Evolutionary conservation across 108 stramenopile genomes (phyloP).

Genomic region (Discostella pseudostelligera): DNA sequence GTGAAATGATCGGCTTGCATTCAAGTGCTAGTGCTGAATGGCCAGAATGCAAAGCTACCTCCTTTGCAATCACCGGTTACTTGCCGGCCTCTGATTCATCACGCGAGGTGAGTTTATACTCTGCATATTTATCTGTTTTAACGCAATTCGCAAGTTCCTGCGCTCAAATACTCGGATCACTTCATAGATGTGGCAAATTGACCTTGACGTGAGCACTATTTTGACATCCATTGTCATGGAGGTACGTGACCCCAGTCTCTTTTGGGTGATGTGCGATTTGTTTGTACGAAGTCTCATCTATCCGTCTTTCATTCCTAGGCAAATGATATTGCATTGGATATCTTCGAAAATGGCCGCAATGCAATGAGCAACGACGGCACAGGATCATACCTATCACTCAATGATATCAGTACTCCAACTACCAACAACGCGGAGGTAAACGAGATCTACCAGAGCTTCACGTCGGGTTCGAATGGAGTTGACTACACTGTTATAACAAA

Average conservation of each 20-base stretch:
- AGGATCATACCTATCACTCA: conserved; percentile 27
- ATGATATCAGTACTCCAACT: conserved; percentile 27
- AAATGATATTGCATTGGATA: conserved; percentile 53
- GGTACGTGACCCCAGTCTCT: conserved; percentile 1
- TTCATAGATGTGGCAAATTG: conserved; percentile 28
- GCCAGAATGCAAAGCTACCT: conserved; percentile 10
- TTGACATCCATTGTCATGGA: conserved; percentile 42
- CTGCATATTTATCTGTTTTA: background rate
- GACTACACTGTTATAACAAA: conserved; percentile 40
- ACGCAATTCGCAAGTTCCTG: background rate
- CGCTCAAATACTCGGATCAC: background rate
- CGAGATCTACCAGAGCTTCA: conserved; percentile 27
- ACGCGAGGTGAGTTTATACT: conserved; percentile 7
- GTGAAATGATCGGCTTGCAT: conserved; percentile 9
- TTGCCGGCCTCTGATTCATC: conserved; percentile 23
- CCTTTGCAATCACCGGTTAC: conserved; percentile 21
- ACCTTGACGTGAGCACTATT: conserved; percentile 44
- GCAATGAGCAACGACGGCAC: conserved; percentile 4
- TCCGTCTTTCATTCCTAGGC: conserved; percentile 7
- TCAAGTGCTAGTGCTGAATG: background rate
- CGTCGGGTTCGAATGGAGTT: conserved; percentile 13
- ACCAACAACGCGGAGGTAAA: conserved; percentile 2
- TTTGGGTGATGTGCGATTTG: too few relatives aligned
- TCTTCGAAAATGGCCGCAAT: conserved; percentile 65
- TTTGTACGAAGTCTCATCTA: background rate